A percentile compares a stretch with the other conserved stretches of the same genome.
Evolutionary conservation across 176 grass and related monocot species (phyloP).

Genomic region (Oropetium thomaeum): DNA sequence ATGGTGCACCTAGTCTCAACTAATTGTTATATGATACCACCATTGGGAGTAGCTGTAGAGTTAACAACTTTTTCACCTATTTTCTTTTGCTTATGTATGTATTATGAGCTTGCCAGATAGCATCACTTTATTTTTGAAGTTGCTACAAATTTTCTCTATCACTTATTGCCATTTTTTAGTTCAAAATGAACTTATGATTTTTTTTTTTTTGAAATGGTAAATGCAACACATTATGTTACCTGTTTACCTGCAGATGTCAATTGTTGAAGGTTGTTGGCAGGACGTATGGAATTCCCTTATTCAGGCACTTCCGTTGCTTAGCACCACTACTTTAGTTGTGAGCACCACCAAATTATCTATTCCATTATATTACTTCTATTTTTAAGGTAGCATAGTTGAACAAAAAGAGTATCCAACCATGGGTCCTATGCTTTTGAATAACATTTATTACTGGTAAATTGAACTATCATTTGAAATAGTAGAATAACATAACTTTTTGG

Average conservation of each 20-base stretch:
- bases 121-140: conserved; percentile 3
- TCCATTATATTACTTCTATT: conserved; percentile 4
- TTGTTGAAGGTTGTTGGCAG: conserved; percentile 76
- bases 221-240: background rate
- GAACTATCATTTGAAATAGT: background rate
- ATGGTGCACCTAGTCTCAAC: background rate
- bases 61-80: background rate
- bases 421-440: background rate
- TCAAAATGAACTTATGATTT: background rate
- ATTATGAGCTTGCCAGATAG: background rate
- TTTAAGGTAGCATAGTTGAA: background rate
- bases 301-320: conserved; percentile 64
- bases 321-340: conserved; percentile 54
- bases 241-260: conserved; percentile 60
- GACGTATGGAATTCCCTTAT: conserved; percentile 83
- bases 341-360: conserved; percentile 41
- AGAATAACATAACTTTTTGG: background rate
- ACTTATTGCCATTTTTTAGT: conserved; percentile 1
- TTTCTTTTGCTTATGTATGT: background rate
- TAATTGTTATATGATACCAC: background rate
- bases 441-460: background rate
- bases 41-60: background rate
- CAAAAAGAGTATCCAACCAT: conserved; percentile 5
- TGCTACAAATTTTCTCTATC: conserved; percentile 15
- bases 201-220: conserved; percentile 1